Percentiles rank a stretch among this genome's conserved stretches.
These are phyloP conservation scores for Globisporangium canariense DNA, from an alignment of 352 stramenopile genomes.

Conservation along the genomic window DNA sequence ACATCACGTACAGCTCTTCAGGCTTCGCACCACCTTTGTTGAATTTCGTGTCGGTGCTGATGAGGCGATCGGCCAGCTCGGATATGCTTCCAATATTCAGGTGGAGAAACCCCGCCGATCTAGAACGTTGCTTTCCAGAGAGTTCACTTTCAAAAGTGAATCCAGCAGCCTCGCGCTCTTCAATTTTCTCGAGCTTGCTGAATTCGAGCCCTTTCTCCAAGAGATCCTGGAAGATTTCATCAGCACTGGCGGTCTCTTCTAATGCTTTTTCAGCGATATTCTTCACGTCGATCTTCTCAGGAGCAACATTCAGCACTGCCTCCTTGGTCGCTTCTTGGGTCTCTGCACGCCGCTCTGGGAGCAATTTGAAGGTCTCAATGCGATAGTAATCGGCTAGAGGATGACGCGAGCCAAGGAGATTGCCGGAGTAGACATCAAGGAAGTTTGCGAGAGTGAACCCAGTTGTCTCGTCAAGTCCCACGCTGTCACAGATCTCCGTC, in stretches of 20 bases:
- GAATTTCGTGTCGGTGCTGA: conserved; percentile 27
- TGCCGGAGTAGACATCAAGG: conserved; percentile 37
- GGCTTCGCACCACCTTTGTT: conserved; percentile 23
- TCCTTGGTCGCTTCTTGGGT: conserved; percentile 35
- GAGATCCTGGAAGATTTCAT: conserved; percentile 50
- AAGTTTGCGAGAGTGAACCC: conserved; percentile 35
- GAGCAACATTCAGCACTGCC: conserved; percentile 39
- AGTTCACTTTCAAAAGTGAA: conserved; percentile 32
- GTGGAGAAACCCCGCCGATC: conserved; percentile 33
- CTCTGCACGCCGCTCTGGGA: conserved; percentile 34
- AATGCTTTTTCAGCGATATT: conserved; percentile 39
- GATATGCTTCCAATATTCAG: conserved; percentile 38
- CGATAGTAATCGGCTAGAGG: conserved; percentile 48
- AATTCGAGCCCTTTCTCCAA: conserved; percentile 39
- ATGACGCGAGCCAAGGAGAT: conserved; percentile 37
- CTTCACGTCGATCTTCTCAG: conserved; percentile 50
- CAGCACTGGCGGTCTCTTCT: conserved; percentile 35
- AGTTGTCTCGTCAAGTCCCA: conserved; percentile 28
- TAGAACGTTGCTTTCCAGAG: conserved; percentile 25
- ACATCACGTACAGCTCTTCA: conserved; percentile 47
- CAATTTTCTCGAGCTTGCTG: conserved; percentile 41
- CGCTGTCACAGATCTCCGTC: conserved; percentile 35
- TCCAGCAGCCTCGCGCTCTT: conserved; percentile 18
- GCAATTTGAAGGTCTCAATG: conserved; percentile 56
- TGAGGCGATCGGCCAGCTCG: conserved; percentile 32